Conservation (phyloP, 1,139 yeast species). For the Nakaseomyces glabratus region DNA sequence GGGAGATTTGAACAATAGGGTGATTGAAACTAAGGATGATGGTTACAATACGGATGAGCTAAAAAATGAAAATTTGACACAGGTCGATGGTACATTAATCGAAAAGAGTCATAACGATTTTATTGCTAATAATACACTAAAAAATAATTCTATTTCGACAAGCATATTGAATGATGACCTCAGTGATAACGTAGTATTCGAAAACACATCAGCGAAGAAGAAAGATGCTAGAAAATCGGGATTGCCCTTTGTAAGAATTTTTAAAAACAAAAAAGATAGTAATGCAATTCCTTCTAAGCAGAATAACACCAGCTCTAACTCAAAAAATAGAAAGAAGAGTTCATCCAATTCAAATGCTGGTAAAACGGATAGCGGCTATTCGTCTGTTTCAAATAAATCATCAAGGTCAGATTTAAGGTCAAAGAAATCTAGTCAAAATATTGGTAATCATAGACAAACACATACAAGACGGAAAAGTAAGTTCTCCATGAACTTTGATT, state of each 20-base stretch:
- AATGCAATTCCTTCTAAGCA: conserved; percentile 6
- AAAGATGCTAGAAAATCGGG: conserved; percentile 12
- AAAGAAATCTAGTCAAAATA: background rate
- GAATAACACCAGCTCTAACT: conserved; percentile 2
- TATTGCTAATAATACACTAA: background rate
- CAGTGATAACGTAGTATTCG: conserved; percentile 7
- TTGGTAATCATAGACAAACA: background rate
- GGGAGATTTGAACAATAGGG: background rate
- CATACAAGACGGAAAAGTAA: conserved; percentile 10
- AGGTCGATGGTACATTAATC: no score
- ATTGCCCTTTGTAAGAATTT: conserved; percentile 18
- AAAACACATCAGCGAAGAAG: conserved; percentile 6
- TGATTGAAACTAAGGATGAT: background rate
- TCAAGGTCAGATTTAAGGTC: background rate
- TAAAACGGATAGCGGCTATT: background rate
- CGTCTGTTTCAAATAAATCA: conserved; percentile 1
- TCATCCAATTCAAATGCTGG: background rate
- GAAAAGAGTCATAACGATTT: background rate
- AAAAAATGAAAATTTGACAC: background rate
- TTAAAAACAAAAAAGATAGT: conserved; percentile 14
- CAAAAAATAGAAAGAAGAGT: conserved; percentile 3
- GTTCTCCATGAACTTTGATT: conserved; percentile 26
- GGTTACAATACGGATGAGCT: background rate
- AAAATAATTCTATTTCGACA: background rate
- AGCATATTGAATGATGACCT: conserved; percentile 2